Percentiles rank a stretch among this genome's conserved stretches.
Conservation (phyloP, 2,329 filamentous ascomycete species). For the Macrophomina tecta region DNA sequence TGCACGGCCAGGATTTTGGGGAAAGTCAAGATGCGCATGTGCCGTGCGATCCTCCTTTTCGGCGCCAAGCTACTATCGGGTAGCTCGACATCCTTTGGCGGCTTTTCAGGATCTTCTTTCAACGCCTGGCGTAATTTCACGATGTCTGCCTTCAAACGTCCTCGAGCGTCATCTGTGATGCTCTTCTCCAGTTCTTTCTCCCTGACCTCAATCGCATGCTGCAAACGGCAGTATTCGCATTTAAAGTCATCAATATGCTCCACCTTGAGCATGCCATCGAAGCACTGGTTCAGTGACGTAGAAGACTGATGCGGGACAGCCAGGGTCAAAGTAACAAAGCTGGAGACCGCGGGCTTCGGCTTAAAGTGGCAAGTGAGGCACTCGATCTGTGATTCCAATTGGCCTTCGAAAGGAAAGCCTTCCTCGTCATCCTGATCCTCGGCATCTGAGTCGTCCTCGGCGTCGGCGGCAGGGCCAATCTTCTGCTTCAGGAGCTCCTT, state of each 20-base stretch:
- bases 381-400: conserved; percentile 91
- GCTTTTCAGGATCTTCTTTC: conserved; percentile 78
- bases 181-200: conserved; percentile 62
- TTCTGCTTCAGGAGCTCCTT: conserved; percentile 33
- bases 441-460: conserved; percentile 32
- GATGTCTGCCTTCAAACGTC: conserved; percentile 64
- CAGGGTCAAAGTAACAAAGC: conserved; percentile 89
- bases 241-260: conserved; percentile 97
- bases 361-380: conserved; percentile 90
- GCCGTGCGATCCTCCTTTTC: conserved; percentile 81
- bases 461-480: conserved; percentile 27
- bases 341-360: conserved; percentile 80
- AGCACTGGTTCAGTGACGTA: conserved; percentile 83
- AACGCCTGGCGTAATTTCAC: conserved; percentile 72
- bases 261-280: conserved; percentile 92
- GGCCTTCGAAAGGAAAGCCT: conserved; percentile 90
- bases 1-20: conserved; percentile 92
- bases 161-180: conserved; percentile 45
- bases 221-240: conserved; percentile 89
- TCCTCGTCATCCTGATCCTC: conserved; percentile 59
- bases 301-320: conserved; percentile 83
- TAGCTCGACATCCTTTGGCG: conserved; percentile 73
- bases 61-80: conserved; percentile 78
- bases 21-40: conserved; percentile 85
- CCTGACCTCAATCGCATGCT: conserved; percentile 74